These are phyloP conservation scores for Pterocarpus macrocarpus DNA, from an alignment of 306 rosid species.

Conservation along the genomic window DNA sequence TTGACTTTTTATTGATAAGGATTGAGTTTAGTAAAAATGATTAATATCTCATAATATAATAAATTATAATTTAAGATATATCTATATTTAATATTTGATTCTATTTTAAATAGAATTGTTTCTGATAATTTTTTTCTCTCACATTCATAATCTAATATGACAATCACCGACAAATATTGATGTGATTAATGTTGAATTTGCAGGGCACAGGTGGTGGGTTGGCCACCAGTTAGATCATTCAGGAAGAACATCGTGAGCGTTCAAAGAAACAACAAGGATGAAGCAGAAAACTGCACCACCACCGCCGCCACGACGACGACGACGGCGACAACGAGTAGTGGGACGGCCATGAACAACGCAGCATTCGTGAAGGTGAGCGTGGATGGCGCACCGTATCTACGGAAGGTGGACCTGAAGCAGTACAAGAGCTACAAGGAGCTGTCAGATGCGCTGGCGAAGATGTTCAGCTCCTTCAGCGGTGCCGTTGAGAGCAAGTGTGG, in stretches of 20 bases:
- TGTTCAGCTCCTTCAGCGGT: slow-evolving; percentile 79
- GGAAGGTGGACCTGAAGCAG: slow-evolving; percentile 84
- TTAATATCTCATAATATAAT: too few relatives aligned
- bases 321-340: background rate
- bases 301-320: background rate
- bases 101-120: too few relatives aligned
- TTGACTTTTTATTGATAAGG: too few relatives aligned
- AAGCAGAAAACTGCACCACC: background rate
- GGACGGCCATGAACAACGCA: background rate
- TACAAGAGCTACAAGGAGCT: slow-evolving; percentile 82
- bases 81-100: too few relatives aligned
- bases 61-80: too few relatives aligned
- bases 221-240: slow-evolving; percentile 92
- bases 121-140: too few relatives aligned
- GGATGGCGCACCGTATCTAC: slow-evolving; percentile 94
- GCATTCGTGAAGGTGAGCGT: slow-evolving; percentile 87
- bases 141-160: too few relatives aligned
- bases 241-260: slow-evolving; percentile 71
- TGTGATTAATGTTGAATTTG: slow-evolving; percentile 24
- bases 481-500: slow-evolving; percentile 56
- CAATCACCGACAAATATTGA: too few relatives aligned
- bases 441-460: slow-evolving; percentile 72
- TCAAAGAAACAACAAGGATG: slow-evolving; percentile 51
- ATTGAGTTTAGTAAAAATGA: too few relatives aligned
- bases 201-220: slow-evolving; percentile 93